Evolutionary conservation across 345 rosid genomes (phyloP), one percentile per base, ranked within the genome.

Genomic region (Rubroshorea leprosula): DNA sequence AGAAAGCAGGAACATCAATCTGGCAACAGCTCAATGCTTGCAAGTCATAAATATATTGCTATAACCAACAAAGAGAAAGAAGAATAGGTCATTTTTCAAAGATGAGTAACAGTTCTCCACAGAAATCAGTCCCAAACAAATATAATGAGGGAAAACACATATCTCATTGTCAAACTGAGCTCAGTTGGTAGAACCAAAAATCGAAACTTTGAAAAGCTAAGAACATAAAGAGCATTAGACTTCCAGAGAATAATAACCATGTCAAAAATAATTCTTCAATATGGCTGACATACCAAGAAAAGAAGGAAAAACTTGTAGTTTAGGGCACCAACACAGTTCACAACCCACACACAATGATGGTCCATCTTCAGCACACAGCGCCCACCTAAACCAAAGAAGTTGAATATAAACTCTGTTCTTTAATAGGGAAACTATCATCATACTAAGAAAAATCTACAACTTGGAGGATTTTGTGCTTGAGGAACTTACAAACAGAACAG

Each of bases 301-400:
- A 93, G 89, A 72, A 93, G 94, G 63, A 93, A 93, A 52, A 83
- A 87, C 79, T 93, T 93, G 65, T 89, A 93, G 70, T 89, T 89
- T 54, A 83, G 78, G 1, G 95, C 99, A 27, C 99, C 99, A 29
- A 93, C 99, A 59, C 99, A 93, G 68, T 85, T 89, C 51, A 93
- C 99, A 79, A 93, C 97, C 99, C 99, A 93, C 22, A 93, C 92
- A 72, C 99, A 93, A 76, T 93, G 99, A 64, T 87, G 97, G 51
- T 93, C 96, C 99, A 93, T 93, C 78, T 89, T 93, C 52, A 93
- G 82, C 35, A 87, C 82, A 66, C 99, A 93, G 58, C 90, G 73
- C 46, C 90, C 96, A 70, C 99, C 99, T 93, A 80, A 61, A 62
- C 67, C 17, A 64, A 41, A 15, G 13, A 60, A 69, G 74, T 52